Evolutionary conservation across 2,329 filamentous ascomycete species (phyloP).

Genomic region (Hypoxylon sp.): DNA sequence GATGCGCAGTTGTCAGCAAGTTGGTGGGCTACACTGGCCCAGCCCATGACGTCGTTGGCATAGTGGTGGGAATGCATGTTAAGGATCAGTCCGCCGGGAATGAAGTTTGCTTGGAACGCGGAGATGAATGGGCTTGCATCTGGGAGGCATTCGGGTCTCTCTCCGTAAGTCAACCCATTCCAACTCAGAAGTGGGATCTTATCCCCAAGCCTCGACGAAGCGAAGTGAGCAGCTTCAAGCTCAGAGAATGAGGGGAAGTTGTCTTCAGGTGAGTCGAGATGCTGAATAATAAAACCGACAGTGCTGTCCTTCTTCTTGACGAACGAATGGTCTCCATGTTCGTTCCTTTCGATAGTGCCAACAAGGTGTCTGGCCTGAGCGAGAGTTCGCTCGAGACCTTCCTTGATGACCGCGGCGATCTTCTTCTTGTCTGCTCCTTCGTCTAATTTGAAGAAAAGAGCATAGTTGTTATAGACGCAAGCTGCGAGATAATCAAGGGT

Average conservation of each 20-base stretch:
- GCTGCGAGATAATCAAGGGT: conserved; percentile 39
- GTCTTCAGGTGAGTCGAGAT: conserved; percentile 54
- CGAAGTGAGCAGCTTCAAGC: conserved; percentile 55
- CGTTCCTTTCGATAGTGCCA: conserved; percentile 58
- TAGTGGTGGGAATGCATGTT: conserved; percentile 60
- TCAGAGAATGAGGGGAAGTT: conserved; percentile 56
- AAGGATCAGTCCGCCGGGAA: conserved; percentile 58
- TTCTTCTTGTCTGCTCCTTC: conserved; percentile 50
- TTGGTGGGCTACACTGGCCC: conserved; percentile 56
- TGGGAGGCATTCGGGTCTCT: conserved; percentile 56
- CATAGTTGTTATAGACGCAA: conserved; percentile 56
- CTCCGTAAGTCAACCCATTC: conserved; percentile 56
- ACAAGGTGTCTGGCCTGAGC: conserved; percentile 56
- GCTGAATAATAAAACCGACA: conserved; percentile 55
- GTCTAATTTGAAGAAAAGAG: conserved; percentile 56
- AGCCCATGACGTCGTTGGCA: conserved; percentile 59
- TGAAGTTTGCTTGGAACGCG: conserved; percentile 59
- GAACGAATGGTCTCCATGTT: conserved; percentile 54
- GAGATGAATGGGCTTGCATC: conserved; percentile 53
- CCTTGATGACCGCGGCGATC: conserved; percentile 49
- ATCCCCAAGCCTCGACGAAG: conserved; percentile 52
- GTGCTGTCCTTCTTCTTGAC: conserved; percentile 54
- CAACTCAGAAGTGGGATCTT: conserved; percentile 53
- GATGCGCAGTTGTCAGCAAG: conserved; percentile 60
- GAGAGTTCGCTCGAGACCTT: conserved; percentile 55